Evolutionary conservation across 768 basidiomycete genomes (phyloP), one percentile per base, ranked within the genome.

Genomic region (Lepiota venenata): DNA sequence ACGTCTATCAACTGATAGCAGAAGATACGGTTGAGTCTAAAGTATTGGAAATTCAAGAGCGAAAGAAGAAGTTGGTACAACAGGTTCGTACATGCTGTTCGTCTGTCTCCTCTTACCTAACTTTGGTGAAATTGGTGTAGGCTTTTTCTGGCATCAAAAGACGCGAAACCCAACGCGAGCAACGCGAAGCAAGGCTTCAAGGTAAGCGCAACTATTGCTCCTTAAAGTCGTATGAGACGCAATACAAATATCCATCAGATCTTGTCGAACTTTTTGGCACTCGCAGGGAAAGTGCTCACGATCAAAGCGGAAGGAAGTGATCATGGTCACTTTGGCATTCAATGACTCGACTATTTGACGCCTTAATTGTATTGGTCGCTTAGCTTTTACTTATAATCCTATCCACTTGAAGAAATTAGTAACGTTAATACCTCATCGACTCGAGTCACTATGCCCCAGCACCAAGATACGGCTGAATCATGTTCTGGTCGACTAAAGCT

Each of bases 1-100:
- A 88, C 58, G 91, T 94, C 16, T 94, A 93, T 63, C 93, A 94
- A 61, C 71, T 95, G 45, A 92, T 95, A 51, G 91, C 93, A 0
- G 92, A 93, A 61, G 79, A 93, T 61, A 95, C 93, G 0, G 85
- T 94, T 1, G 93, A 95, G 68, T 80, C 88, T 11, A 93, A 90
- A 69, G 92, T 85, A 40, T 75, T 95, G 41, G 91, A 90, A 21
- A 95, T 94, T 56, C 93, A 95, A 66, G 88, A 90, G 55, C 79
- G 79, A 63, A 94, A 94, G 73, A 93, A 92, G 70, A 72, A 71
- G 29, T 67, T 95, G 39, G 84, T 95, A 52, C 77, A 88, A 62
- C 82, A 92, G 71, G 91, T 88, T 58, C 15, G 62, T 56, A 3
- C 38, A 7, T 43, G 16, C 42, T 16, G 22, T 39, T 43, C 21